phyloP scores from a whole-genome alignment of 129 eudicot genomes.

The Saussurea involucrata region DNA sequence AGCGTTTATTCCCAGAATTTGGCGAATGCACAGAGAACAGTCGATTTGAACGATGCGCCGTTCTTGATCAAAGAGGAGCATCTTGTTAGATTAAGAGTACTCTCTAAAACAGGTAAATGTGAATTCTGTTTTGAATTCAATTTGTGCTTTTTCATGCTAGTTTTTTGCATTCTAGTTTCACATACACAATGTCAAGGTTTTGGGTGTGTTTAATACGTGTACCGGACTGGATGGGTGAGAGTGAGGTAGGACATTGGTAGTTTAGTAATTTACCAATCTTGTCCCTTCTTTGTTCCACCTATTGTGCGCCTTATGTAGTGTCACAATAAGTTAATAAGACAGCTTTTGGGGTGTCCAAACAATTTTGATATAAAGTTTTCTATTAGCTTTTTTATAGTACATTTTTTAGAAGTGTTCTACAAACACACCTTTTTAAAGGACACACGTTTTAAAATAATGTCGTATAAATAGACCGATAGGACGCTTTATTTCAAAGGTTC shows the following conservation, averaged over 20 bases:
- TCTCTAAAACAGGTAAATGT: conserved; percentile 76
- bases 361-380: too few species aligned
- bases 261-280: background rate
- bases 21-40: conserved; percentile 58
- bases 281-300: background rate
- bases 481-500: background rate
- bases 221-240: too few species aligned
- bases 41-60: conserved; percentile 93
- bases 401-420: too few species aligned
- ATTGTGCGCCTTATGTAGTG: background rate
- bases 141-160: background rate
- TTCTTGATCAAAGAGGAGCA: conserved; percentile 86
- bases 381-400: too few species aligned
- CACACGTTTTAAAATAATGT: background rate
- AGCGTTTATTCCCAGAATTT: conserved; percentile 35
- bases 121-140: background rate
- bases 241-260: background rate
- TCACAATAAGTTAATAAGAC: too few species aligned
- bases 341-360: too few species aligned
- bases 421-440: background rate
- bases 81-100: conserved; percentile 67
- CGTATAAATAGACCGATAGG: background rate
- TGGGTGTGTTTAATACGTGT: too few species aligned
- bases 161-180: background rate
- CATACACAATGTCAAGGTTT: too few species aligned